Conservation (phyloP, 2,329 filamentous ascomycete genomes). For the Zymoseptoria pseudotritici region DNA sequence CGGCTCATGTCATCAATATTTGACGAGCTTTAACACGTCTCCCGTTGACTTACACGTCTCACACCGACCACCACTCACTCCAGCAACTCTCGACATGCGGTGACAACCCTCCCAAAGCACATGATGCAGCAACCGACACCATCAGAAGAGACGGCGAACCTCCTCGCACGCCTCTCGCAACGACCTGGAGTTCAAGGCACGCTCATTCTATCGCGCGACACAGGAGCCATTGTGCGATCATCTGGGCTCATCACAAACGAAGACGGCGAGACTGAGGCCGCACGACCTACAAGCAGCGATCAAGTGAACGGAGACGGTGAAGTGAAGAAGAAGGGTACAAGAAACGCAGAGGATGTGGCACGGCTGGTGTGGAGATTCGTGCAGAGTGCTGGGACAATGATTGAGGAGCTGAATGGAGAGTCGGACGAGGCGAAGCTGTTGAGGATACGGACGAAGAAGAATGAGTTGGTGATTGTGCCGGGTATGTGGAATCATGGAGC, state of each 20-base stretch:
- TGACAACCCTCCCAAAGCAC: neutral
- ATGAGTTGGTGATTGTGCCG: constrained; percentile 76
- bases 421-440: constrained; percentile 73
- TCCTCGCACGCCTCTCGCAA: constrained; percentile 62
- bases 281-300: constrained; percentile 17
- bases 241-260: constrained; percentile 61
- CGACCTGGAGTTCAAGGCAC: constrained; percentile 75
- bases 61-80: neutral
- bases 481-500: constrained; percentile 30
- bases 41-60: neutral
- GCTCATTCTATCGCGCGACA: constrained; percentile 64
- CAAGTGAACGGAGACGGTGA: constrained; percentile 14
- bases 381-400: constrained; percentile 58
- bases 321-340: constrained; percentile 35
- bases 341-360: constrained; percentile 61
- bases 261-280: constrained; percentile 38
- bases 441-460: constrained; percentile 72
- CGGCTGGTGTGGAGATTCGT: constrained; percentile 70
- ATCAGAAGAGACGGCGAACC: constrained; percentile 54
- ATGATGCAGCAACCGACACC: constrained; percentile 22
- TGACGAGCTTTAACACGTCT: neutral
- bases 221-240: constrained; percentile 66
- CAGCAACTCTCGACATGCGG: neutral
- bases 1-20: neutral
- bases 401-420: constrained; percentile 66